Base-by-base conservation (phyloP, 257 asterid genomes). In the Sherardia arvensis region DNA sequence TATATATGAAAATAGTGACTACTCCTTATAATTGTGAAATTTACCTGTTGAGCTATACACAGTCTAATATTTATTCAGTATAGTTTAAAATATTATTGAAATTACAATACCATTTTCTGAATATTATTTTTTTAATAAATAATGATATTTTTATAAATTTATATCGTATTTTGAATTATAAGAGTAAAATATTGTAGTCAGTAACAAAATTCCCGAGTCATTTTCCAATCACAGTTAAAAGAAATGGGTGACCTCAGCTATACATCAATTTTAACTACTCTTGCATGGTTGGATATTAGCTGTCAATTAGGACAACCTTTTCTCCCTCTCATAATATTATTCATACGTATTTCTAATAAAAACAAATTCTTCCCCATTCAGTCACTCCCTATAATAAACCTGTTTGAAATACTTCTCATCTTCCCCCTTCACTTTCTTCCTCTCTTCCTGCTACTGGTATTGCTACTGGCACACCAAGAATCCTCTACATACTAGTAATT, bases 231-330 rank as follows among this genome's bases (percentile, higher is more conserved):
- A 63, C 53, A 47, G 53, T 21, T 48, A 68, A 57, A 47, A 33
- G 7, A 43, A 59, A 59, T 28, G 28, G 61, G 36, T 73, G 77
- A 73, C 70, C 64, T 73, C 73, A 73, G 53, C 10, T 48, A 23
- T 36, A 59, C 20, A 55, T 63, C 43, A 15, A 65, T 26, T 29
- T 43, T 55, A 61, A 60, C 73, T 12, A 59, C 73, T 59, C 61
- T 68, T 60, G 40, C 65, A 56, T 69, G 69, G 81, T 62, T 77
- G 81, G 73, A 77, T 77, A 77, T 77, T 77, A 77, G 82, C 82
- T 77, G 82, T 73, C 82, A 77, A 73, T 29, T 61, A 54, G 33
- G 36, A 27, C 32, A 10, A 4, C 8, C 59, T 53, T 7, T 43
- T 14, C 23, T 8, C 47, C 22, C 48, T 49, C 17, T 22, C 20